A percentile compares a stretch with the other conserved stretches of the same genome.
Conservation (phyloP, 2,329 filamentous ascomycete genomes). For the Beauveria rudraprayagi region DNA sequence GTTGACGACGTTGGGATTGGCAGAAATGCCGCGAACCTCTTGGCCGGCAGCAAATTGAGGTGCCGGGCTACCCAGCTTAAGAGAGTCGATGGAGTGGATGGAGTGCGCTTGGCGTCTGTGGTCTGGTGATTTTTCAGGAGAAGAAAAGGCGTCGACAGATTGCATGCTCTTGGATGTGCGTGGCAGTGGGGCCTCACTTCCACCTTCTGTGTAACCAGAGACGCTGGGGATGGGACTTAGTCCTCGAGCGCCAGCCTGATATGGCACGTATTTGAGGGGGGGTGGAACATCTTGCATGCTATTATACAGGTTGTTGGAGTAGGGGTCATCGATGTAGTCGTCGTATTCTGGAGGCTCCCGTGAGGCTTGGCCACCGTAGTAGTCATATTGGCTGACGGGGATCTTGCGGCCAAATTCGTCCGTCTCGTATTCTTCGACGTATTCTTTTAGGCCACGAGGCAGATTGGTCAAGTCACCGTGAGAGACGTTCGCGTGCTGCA, state of each 20-base stretch:
- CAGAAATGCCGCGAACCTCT: constrained; percentile 60
- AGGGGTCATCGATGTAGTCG: constrained; percentile 34
- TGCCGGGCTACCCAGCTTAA: constrained; percentile 21
- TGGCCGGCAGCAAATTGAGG: constrained; percentile 57
- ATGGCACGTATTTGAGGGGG: constrained; percentile 58
- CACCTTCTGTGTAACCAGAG: constrained; percentile 71
- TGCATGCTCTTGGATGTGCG: constrained; percentile 49
- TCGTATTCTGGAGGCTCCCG: constrained; percentile 22
- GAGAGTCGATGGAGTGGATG: constrained; percentile 26
- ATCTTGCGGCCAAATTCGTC: constrained; percentile 37
- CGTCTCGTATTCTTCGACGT: constrained; percentile 40
- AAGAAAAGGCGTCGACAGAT: constrained; percentile 48
- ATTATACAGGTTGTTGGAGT: constrained; percentile 44
- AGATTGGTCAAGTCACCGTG: constrained; percentile 50
- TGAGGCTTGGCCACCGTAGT: constrained; percentile 26
- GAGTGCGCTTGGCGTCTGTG: constrained; percentile 26
- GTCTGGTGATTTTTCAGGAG: constrained; percentile 47
- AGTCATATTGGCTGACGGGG: constrained; percentile 29
- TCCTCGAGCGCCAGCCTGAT: constrained; percentile 60
- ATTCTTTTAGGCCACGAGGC: constrained; percentile 38
- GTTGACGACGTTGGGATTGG: constrained; percentile 70
- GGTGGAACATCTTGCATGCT: constrained; percentile 55
- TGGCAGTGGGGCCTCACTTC: constrained; percentile 48
- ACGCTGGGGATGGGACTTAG: constrained; percentile 89
- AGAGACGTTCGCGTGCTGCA: constrained; percentile 57